phyloP scores from a whole-genome alignment of 441 rosid species.

The Gossypium schwendimanii region DNA sequence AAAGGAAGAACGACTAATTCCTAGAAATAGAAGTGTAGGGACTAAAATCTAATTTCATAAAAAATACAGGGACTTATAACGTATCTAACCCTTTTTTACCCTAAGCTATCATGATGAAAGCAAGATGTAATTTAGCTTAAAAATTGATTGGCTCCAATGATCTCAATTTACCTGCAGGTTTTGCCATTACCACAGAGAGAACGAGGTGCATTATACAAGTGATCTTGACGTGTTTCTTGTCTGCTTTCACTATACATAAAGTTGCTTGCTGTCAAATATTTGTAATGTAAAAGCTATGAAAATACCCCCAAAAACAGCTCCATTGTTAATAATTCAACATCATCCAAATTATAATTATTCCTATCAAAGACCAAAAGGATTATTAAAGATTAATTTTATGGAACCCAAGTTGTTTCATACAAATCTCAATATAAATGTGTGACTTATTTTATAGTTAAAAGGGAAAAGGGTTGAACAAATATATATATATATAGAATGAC shows the following conservation, averaged over 20 bases:
- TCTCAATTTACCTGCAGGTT: neutral
- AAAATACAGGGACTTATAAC: too few relatives aligned
- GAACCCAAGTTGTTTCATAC: neutral
- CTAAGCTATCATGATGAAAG: neutral
- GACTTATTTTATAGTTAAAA: too few relatives aligned
- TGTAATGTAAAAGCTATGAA: neutral
- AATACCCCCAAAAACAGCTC: conserved; percentile 9
- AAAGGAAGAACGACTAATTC: too few relatives aligned
- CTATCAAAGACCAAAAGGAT: too few relatives aligned
- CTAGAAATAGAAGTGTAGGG: too few relatives aligned
- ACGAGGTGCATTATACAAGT: neutral
- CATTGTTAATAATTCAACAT: conserved; percentile 10
- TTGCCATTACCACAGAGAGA: neutral
- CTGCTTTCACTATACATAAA: conserved; percentile 12
- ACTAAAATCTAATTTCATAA: too few relatives aligned
- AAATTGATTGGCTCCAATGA: neutral
- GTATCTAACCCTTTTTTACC: too few relatives aligned
- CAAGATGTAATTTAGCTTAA: neutral
- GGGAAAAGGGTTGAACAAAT: too few relatives aligned
- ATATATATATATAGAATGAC: too few relatives aligned
- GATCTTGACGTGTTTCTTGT: neutral
- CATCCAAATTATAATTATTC: conserved; percentile 3
- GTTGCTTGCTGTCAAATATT: conserved; percentile 1
- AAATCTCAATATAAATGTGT: too few relatives aligned
- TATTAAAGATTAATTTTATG: too few relatives aligned